These are phyloP conservation scores for Penicillium verhagenii DNA, from an alignment of 495 filamentous ascomycete genomes.

Conservation along the genomic window DNA sequence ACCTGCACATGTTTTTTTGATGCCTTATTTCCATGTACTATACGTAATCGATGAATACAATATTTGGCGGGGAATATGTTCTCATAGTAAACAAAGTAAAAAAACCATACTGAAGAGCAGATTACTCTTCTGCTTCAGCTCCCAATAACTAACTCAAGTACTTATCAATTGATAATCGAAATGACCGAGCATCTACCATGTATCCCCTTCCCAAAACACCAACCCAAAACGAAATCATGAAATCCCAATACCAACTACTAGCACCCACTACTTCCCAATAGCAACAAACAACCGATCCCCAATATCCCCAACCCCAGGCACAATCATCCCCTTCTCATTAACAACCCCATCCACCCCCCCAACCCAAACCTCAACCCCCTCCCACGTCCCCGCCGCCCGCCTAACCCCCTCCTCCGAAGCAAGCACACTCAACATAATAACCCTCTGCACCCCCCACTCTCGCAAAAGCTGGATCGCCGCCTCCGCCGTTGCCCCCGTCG, in stretches of 20 bases:
- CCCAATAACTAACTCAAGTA: too few species aligned
- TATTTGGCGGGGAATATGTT: constrained; percentile 33
- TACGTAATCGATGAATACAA: constrained; percentile 44
- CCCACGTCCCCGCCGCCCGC: constrained; percentile 70
- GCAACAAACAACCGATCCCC: constrained; percentile 92
- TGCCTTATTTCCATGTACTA: constrained; percentile 44
- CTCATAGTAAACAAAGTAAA: background rate
- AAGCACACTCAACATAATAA: constrained; percentile 76
- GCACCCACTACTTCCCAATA: constrained; percentile 72
- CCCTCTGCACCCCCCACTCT: constrained; percentile 84
- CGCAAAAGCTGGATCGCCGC: constrained; percentile 85
- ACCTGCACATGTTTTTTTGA: constrained; percentile 33
- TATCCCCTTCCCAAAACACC: too few species aligned
- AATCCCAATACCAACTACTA: background rate
- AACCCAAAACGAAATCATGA: too few species aligned
- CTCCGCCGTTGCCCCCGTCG: constrained; percentile 84
- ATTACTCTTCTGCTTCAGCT: too few species aligned
- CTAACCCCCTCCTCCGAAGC: constrained; percentile 64
- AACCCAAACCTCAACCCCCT: constrained; percentile 75
- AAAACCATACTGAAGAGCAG: background rate
- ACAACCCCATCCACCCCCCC: constrained; percentile 74
- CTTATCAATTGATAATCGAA: background rate
- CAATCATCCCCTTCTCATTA: constrained; percentile 82
- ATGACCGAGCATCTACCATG: too few species aligned
- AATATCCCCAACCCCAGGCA: constrained; percentile 86